Evolutionary conservation across 176 grass and related monocot species (phyloP).

Genomic region (Oropetium thomaeum): DNA sequence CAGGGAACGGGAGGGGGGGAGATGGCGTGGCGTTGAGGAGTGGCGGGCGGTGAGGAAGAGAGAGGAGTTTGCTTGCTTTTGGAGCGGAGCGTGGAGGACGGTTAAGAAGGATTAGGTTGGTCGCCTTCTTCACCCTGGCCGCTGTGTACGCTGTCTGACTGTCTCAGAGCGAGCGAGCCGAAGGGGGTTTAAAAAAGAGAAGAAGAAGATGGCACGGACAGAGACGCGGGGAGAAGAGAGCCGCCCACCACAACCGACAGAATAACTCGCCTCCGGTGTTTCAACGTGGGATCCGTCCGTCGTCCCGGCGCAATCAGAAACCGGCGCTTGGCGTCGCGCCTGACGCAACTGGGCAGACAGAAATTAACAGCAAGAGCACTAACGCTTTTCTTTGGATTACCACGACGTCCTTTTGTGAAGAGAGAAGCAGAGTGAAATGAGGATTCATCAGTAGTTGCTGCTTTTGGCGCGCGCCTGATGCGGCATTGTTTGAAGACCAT

Average conservation of each 20-base stretch:
- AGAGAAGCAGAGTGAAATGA: background rate
- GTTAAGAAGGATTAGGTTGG: conserved; percentile 40
- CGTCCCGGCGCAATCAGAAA: background rate
- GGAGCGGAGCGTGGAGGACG: no score
- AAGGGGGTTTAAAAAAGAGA: conserved; percentile 1
- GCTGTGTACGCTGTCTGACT: background rate
- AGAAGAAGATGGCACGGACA: background rate
- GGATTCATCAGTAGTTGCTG: background rate
- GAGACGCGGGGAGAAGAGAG: background rate
- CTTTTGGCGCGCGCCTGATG: background rate
- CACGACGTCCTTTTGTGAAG: background rate
- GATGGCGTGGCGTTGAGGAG: background rate
- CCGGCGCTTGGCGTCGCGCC: conserved; percentile 28
- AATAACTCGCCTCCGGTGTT: background rate
- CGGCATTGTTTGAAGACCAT: background rate
- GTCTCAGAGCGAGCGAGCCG: background rate
- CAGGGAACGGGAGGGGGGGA: no score
- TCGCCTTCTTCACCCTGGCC: background rate
- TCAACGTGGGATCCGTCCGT: background rate
- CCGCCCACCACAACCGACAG: conserved; percentile 37
- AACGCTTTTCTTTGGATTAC: background rate
- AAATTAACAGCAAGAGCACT: no score
- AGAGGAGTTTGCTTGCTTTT: conserved; percentile 7
- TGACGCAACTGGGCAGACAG: background rate
- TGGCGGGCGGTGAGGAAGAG: background rate